Evolutionary conservation across 192 early-diverging fungal species (phyloP), one percentile per base, ranked within the genome.

Genomic region (Podila horticola): DNA sequence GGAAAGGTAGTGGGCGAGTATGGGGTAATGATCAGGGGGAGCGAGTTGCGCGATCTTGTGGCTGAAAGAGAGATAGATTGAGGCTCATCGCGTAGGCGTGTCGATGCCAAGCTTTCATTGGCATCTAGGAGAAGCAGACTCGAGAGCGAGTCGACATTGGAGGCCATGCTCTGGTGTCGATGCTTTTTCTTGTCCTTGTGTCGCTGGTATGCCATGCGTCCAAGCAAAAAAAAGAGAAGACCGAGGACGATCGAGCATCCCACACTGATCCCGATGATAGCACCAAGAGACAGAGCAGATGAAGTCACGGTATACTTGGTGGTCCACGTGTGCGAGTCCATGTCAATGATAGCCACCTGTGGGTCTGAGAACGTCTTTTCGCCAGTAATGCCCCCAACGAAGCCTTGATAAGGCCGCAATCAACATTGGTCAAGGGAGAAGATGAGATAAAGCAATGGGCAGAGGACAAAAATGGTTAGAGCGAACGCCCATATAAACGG

Each of bases 331-430:
- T 62, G 63, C 9, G 52, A 52, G 13, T 60, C 72, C 10, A 71
- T 73, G 28, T 81, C 69, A n/a, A 81, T 69, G 24, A 81, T 68
- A 0, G 67, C 77, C 3, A 73, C 52, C 51, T 81, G 77, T 15
- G 61, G 70, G 11, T 64, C n/a, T 12, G 77, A 52, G 58, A 81
- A 81, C 28, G 58, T 24, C n/a, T 34, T 30, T 5, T 58, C 6
- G 66, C 52, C 22, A 9, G 5, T 24, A 9, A 59, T 48, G 38
- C 61, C 34, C 20, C n/a, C 33, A 52, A 59, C 24, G 8, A 24
- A 59, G 2, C 71, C 71, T 26, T 51, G 26, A 29, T 28, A 69
- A 13, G 63, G 70, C 73, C 24, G 36, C 9, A 20, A 31, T 17
- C 19, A 45, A 5, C 29, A 60, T 2, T 11, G 28, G 33, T 20